These are phyloP conservation scores for Talaromyces sp. DNA, from an alignment of 2,329 filamentous ascomycete genomes.

Conservation along the genomic window DNA sequence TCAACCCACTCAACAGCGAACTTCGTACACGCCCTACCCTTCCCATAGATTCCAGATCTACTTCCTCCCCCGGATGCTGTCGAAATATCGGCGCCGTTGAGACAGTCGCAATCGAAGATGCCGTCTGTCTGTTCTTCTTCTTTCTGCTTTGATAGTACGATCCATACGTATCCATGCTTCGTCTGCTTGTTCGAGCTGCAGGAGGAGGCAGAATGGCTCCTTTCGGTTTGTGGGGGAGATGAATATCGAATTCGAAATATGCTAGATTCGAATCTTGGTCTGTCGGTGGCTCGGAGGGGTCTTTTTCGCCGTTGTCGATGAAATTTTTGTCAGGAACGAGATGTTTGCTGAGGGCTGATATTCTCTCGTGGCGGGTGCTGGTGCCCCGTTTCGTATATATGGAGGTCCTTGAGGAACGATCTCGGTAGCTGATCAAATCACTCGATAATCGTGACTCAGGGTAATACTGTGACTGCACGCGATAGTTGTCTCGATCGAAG, in stretches of 20 bases:
- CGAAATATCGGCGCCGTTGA: constrained; percentile 18
- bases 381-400: not conserved
- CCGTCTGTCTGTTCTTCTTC: not conserved
- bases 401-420: not conserved
- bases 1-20: constrained; percentile 13
- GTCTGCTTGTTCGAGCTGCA: not conserved
- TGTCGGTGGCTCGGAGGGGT: not conserved
- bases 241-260: constrained; percentile 4
- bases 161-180: not conserved
- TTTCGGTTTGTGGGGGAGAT: not conserved
- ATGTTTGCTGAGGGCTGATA: not conserved
- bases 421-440: not conserved
- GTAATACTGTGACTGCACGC: not conserved
- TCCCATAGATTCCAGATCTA: not conserved
- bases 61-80: constrained; percentile 19
- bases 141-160: not conserved
- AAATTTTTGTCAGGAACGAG: not conserved
- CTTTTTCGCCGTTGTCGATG: not conserved
- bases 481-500: constrained; percentile 5
- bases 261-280: not conserved
- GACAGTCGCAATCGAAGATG: constrained; percentile 5
- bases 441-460: not conserved
- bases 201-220: not conserved
- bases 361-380: not conserved
- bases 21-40: constrained; percentile 10